Percentiles rank a stretch among this genome's conserved stretches.
Conservation (phyloP, 2,329 filamentous ascomycete species). For the Penicillium sp. region DNA sequence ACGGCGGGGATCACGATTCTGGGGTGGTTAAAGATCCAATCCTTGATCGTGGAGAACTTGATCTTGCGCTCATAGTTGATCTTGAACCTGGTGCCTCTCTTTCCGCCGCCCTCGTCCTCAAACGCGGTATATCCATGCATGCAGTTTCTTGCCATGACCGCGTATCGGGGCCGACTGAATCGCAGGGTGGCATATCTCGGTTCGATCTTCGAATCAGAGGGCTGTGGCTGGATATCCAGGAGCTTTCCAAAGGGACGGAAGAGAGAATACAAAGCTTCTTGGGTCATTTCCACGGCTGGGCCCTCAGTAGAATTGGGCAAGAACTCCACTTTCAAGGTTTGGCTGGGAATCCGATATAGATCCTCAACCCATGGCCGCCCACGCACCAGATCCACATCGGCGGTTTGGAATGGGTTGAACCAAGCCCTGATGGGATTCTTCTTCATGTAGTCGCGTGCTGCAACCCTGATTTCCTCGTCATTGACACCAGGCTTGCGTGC, state of each 20-base stretch:
- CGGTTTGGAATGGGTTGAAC: constrained; percentile 76
- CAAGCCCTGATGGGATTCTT: constrained; percentile 74
- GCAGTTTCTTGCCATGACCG: constrained; percentile 87
- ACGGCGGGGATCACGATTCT: constrained; percentile 79
- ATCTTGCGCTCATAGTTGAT: constrained; percentile 77
- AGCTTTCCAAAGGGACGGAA: constrained; percentile 91
- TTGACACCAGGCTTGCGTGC: constrained; percentile 49
- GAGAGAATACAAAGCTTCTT: constrained; percentile 79
- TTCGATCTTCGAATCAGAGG: constrained; percentile 76
- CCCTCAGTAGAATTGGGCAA: constrained; percentile 67
- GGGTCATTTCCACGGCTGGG: constrained; percentile 70
- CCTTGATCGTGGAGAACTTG: constrained; percentile 73
- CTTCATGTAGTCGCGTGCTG: constrained; percentile 59
- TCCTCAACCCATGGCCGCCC: constrained; percentile 95
- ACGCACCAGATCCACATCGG: constrained; percentile 68
- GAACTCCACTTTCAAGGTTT: constrained; percentile 77
- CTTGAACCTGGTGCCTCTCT: constrained; percentile 68
- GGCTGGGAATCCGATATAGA: constrained; percentile 73
- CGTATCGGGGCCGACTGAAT: constrained; percentile 67
- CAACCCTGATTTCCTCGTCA: constrained; percentile 55
- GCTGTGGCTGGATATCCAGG: constrained; percentile 74
- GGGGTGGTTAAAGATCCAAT: constrained; percentile 83
- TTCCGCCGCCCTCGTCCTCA: constrained; percentile 67
- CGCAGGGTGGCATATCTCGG: constrained; percentile 77
- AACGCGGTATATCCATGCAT: constrained; percentile 75